Evolutionary conservation across 2,329 filamentous ascomycete species (phyloP).

Genomic region (Hypomyces perniciosus): DNA sequence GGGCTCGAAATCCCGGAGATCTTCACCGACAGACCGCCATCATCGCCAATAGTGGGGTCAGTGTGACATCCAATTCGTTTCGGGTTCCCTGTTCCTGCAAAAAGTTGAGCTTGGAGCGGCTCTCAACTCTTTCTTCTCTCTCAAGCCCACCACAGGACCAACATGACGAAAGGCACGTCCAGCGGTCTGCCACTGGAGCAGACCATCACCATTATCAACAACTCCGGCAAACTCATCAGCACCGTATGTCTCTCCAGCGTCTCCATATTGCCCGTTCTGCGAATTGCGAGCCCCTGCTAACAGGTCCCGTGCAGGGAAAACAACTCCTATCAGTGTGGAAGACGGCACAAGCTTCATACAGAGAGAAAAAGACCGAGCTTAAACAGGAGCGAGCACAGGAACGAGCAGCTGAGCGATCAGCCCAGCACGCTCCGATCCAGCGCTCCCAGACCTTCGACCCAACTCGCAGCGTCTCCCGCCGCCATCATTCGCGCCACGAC

Average conservation of each 20-base stretch:
- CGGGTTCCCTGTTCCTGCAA: neutral
- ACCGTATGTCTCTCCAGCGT: conserved; percentile 54
- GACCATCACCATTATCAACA: conserved; percentile 86
- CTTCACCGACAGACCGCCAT: conserved; percentile 15
- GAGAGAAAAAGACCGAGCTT: conserved; percentile 79
- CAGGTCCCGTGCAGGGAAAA: conserved; percentile 60
- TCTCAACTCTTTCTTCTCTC: neutral
- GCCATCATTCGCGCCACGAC: conserved; percentile 20
- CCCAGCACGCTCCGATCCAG: conserved; percentile 7
- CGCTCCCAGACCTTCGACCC: conserved; percentile 24
- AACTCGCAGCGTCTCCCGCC: conserved; percentile 16
- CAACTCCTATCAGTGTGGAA: conserved; percentile 87
- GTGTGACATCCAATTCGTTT: conserved; percentile 2
- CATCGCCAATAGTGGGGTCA: conserved; percentile 6
- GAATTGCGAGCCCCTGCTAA: conserved; percentile 4
- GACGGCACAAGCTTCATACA: conserved; percentile 82
- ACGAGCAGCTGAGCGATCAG: conserved; percentile 37
- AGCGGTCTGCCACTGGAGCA: conserved; percentile 46
- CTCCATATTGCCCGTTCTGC: conserved; percentile 7
- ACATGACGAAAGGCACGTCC: neutral
- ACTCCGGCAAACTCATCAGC: conserved; percentile 83
- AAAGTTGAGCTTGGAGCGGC: neutral
- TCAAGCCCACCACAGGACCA: neutral
- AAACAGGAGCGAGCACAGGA: conserved; percentile 56
- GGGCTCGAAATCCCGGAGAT: conserved; percentile 9